These are phyloP conservation scores for Phytopythium boreale DNA, from an alignment of 352 stramenopile genomes.

Conservation along the genomic window DNA sequence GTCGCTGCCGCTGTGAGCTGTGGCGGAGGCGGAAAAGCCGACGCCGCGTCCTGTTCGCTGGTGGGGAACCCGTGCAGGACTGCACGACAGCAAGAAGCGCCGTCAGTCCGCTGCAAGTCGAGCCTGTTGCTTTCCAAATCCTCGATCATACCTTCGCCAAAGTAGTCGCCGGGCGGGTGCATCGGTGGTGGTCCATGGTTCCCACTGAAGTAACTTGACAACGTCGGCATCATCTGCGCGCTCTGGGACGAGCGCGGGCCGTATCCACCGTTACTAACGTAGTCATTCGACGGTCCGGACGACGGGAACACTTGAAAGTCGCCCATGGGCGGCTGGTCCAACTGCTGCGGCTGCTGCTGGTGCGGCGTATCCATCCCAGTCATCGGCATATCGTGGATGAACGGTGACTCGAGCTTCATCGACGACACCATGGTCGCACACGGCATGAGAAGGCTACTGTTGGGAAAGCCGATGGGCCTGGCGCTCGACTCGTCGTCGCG, in stretches of 20 bases:
- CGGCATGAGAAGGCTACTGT: not conserved
- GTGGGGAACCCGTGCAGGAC: not conserved
- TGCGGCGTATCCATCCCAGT: not conserved
- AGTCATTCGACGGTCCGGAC: not conserved
- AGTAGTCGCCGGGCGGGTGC: slow-evolving; percentile 3
- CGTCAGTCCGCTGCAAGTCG: not conserved
- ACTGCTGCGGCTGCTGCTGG: slow-evolving; percentile 1
- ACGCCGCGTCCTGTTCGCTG: not conserved
- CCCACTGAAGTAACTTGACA: slow-evolving; percentile 5
- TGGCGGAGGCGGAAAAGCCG: too few relatives aligned
- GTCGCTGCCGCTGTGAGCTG: not conserved
- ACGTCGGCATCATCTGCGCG: not conserved
- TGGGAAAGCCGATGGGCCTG: not conserved
- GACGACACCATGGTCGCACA: not conserved
- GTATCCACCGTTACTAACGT: not conserved
- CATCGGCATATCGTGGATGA: slow-evolving; percentile 7
- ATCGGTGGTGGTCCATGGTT: not conserved
- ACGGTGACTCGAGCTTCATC: slow-evolving; percentile 8
- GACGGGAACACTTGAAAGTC: not conserved
- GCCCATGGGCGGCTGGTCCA: not conserved
- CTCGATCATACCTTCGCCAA: not conserved
- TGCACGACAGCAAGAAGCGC: not conserved
- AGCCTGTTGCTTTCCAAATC: too few relatives aligned
- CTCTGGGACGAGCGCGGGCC: not conserved
- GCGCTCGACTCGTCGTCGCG: slow-evolving; percentile 10